Conservation (phyloP, 2,329 filamentous ascomycete species). For the Sarocladium brachiariae region DNA sequence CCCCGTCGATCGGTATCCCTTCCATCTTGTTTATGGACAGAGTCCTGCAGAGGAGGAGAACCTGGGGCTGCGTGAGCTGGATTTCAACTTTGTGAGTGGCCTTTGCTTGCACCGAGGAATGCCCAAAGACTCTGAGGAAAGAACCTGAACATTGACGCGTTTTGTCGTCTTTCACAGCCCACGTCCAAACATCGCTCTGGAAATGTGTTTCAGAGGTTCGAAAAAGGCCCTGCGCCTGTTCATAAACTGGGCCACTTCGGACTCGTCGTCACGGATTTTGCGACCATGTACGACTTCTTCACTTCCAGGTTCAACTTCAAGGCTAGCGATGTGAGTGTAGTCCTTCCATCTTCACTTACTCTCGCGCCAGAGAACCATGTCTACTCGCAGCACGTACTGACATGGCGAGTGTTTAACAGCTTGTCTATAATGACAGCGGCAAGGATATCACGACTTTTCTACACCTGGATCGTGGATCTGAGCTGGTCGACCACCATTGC, state of each 20-base stretch:
- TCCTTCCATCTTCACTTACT: too few species aligned
- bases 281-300: slow-evolving; percentile 28
- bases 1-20: slow-evolving; percentile 25
- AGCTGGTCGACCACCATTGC: slow-evolving; percentile 47
- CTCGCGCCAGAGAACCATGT: too few species aligned
- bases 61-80: slow-evolving; percentile 6
- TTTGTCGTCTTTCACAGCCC: not conserved
- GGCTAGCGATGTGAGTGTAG: slow-evolving; percentile 29
- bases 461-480: slow-evolving; percentile 45
- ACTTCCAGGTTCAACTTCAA: slow-evolving; percentile 34
- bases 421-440: slow-evolving; percentile 13
- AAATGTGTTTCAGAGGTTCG: slow-evolving; percentile 26
- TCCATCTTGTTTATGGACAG: slow-evolving; percentile 21
- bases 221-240: slow-evolving; percentile 24
- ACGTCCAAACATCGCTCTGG: slow-evolving; percentile 12
- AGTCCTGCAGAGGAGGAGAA: slow-evolving; percentile 15
- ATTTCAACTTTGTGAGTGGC: slow-evolving; percentile 12
- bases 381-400: too few species aligned
- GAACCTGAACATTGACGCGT: not conserved
- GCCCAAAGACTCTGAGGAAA: too few species aligned
- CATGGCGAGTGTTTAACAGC: too few species aligned
- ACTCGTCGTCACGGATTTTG: slow-evolving; percentile 24
- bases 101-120: slow-evolving; percentile 9
- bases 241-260: slow-evolving; percentile 36
- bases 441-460: slow-evolving; percentile 35